A percentile compares a stretch with the other conserved stretches of the same genome.
Conservation (phyloP, 208 protist genomes). For the Leishmania lainsoni region DNA sequence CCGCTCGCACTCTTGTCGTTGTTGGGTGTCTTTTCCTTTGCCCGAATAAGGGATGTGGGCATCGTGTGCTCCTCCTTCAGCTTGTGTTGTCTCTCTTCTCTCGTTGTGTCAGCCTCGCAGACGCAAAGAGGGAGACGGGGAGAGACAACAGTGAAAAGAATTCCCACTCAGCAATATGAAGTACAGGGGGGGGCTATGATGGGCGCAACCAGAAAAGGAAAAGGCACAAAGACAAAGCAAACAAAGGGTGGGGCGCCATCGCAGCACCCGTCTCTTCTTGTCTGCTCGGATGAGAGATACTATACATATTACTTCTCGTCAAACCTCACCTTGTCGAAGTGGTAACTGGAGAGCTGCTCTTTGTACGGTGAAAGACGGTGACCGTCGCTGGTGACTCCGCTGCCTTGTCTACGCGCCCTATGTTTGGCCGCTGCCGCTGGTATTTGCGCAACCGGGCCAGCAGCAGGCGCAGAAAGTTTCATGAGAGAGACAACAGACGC, state of each 20-base stretch:
- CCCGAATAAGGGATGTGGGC: not conserved
- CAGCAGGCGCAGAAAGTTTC: conserved; percentile 6
- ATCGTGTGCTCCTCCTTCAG: not conserved
- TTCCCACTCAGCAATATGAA: not conserved
- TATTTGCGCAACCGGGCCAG: not conserved
- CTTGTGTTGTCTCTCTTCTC: not conserved
- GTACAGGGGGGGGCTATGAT: not conserved
- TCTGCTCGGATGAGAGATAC: not conserved
- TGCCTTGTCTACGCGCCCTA: no score
- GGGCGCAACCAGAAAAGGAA: not conserved
- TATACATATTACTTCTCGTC: conserved; percentile 1
- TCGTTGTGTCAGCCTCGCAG: not conserved
- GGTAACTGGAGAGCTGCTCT: conserved; percentile 23
- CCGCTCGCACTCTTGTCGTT: no score
- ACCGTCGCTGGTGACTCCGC: not conserved
- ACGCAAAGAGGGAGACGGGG: not conserved
- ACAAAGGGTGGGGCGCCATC: not conserved
- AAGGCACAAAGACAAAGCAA: not conserved
- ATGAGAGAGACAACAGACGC: conserved; percentile 29
- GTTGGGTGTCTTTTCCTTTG: no score
- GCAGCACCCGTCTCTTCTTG: not conserved
- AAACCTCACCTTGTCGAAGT: conserved; percentile 39
- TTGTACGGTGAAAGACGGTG: not conserved
- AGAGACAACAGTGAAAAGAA: not conserved
- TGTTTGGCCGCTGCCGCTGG: not conserved